Base-by-base conservation (phyloP, 257 asterid species). In the Nicotiana tomentosiformis region DNA sequence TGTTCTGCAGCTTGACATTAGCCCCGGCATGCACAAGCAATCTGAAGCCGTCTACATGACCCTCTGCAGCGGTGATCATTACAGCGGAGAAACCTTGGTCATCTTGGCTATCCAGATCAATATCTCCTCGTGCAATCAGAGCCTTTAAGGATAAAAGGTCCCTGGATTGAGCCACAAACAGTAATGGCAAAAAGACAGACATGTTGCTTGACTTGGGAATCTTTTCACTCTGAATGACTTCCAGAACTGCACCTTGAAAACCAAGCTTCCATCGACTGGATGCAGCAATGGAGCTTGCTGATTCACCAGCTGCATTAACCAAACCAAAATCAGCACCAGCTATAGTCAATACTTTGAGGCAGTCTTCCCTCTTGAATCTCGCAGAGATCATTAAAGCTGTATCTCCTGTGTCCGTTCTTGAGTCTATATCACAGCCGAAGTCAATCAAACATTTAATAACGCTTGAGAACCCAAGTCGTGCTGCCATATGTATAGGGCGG, bases 271-370 rank as follows among this genome's bases (percentile, higher is more conserved):
- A 91, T 55, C 51, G 84, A 77, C 51, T 84, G 57, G 93, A 83
- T 55, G 67, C 64, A 60, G 95, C 95, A 17, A 91, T 78, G 81
- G 90, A 82, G 80, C 86, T 35, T 35, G 86, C 90, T 30, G 93
- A 89, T 89, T 89, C 93, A 84, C 94, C 90, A 7, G 86, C 77
- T 76, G 49, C 55, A 86, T 88, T 90, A 51, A 90, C 90, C 87
- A 91, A 77, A 83, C 97, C 94, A 81, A 91, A 84, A 85, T 94
- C 97, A 29, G 95, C 96, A 81, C 97, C 98, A 6, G 90, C 92
- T 82, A 85, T 92, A 7, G 87, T 88, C 85, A 94, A 83, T 56
- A 89, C 82, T 87, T 85, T 87, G 56, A 94, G 87, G 92, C 96
- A 90, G 56, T 89, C 91, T 61, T 76, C 96, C 60, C 70, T 90